Percentiles rank a stretch among this genome's conserved stretches.
Conservation (phyloP, 2,329 filamentous ascomycete species). For the Magnaporthales sp. region DNA sequence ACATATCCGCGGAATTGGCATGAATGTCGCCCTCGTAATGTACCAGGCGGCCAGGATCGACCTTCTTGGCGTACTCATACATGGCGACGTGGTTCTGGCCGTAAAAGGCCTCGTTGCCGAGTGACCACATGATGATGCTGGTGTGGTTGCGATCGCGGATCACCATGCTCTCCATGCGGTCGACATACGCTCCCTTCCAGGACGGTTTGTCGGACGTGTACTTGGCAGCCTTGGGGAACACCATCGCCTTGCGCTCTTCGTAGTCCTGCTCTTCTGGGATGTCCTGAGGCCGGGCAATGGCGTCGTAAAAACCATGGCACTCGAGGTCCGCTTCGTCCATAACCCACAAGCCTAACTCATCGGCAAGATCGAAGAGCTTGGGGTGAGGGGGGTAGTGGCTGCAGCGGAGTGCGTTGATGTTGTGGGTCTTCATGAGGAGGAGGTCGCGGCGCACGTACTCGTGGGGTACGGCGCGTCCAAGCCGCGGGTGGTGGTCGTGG, state of each 20-base stretch:
- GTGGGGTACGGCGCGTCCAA: slow-evolving; percentile 53
- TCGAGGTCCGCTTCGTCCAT: slow-evolving; percentile 42
- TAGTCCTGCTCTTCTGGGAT: slow-evolving; percentile 50
- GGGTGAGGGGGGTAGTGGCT: slow-evolving; percentile 60
- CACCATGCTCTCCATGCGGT: slow-evolving; percentile 55
- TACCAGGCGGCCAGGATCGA: slow-evolving; percentile 50
- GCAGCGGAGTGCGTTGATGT: slow-evolving; percentile 62
- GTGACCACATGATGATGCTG: slow-evolving; percentile 63
- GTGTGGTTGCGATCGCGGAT: slow-evolving; percentile 63
- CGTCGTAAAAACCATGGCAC: slow-evolving; percentile 45
- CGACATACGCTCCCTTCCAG: slow-evolving; percentile 58
- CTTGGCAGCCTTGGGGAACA: slow-evolving; percentile 42
- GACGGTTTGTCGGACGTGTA: slow-evolving; percentile 52
- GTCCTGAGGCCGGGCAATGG: slow-evolving; percentile 37
- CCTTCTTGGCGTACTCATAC: slow-evolving; percentile 50
- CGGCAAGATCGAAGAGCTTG: slow-evolving; percentile 48
- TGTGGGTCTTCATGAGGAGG: slow-evolving; percentile 60
- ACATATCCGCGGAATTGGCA: slow-evolving; percentile 55
- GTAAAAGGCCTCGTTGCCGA: slow-evolving; percentile 68
- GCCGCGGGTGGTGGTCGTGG: slow-evolving; percentile 60
- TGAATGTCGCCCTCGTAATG: slow-evolving; percentile 60
- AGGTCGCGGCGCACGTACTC: slow-evolving; percentile 55
- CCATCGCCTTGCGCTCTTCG: slow-evolving; percentile 49
- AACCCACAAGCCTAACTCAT: slow-evolving; percentile 58
- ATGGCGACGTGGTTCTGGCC: slow-evolving; percentile 60